Conservation (phyloP, 352 stramenopile species). For the Phytophthora agathidicida region DNA sequence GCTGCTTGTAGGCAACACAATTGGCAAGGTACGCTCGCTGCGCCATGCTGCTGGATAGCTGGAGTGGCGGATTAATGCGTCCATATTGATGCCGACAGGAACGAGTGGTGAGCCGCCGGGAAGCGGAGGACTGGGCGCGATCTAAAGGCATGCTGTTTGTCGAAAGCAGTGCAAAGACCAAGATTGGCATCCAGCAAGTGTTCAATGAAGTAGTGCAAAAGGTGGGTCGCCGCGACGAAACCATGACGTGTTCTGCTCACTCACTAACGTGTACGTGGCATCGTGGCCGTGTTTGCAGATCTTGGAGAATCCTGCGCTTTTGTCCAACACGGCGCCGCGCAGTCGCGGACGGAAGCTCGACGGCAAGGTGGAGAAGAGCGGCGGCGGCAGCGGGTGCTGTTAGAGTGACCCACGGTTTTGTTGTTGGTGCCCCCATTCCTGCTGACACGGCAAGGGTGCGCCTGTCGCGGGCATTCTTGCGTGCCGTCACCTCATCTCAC, state of each 20-base stretch:
- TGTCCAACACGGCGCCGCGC: conserved; percentile 88
- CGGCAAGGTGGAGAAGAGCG: conserved; percentile 60
- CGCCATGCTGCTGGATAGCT: too few species aligned
- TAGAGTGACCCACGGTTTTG: conserved; percentile 42
- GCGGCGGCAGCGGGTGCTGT: conserved; percentile 63
- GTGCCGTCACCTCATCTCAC: conserved; percentile 23
- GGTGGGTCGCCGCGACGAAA: conserved; percentile 46
- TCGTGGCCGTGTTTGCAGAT: conserved; percentile 64
- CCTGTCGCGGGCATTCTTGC: conserved; percentile 8
- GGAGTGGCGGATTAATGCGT: not conserved
- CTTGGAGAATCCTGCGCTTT: conserved; percentile 88
- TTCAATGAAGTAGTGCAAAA: conserved; percentile 99
- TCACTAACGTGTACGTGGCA: conserved; percentile 1
- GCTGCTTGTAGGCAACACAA: conserved; percentile 98
- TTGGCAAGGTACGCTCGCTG: conserved; percentile 74
- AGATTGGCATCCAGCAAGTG: conserved; percentile 94
- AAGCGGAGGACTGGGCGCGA: conserved; percentile 96
- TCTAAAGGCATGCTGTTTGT: conserved; percentile 98
- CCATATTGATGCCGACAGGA: conserved; percentile 65
- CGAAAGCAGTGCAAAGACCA: conserved; percentile 97
- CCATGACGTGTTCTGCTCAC: conserved; percentile 1
- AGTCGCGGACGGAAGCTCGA: conserved; percentile 67
- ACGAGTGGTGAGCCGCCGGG: conserved; percentile 91
- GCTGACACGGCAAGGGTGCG: conserved; percentile 10
- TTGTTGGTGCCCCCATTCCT: conserved; percentile 21